These are phyloP conservation scores for Berberis thunbergii DNA, from an alignment of 164 flowering plant genomes.

Conservation along the genomic window DNA sequence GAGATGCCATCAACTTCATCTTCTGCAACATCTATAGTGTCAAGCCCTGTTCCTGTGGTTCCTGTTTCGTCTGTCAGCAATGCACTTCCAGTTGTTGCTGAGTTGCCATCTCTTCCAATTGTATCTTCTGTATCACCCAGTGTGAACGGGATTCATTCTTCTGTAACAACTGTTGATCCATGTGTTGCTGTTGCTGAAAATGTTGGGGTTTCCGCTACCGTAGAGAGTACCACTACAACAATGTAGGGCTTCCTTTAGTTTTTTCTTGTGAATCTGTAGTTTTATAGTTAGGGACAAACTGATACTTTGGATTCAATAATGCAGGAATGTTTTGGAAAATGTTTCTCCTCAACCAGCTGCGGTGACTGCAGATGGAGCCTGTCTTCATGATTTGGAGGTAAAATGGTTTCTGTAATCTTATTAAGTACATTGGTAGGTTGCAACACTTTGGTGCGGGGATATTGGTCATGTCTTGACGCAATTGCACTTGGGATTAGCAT, in stretches of 20 bases:
- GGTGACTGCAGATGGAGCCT: constrained; percentile 37
- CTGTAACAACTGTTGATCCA: constrained; percentile 8
- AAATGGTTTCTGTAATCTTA: background rate
- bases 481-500: too few relatives aligned
- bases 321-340: constrained; percentile 30
- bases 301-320: background rate
- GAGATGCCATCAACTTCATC: constrained; percentile 1
- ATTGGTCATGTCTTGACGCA: background rate
- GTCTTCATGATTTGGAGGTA: constrained; percentile 77
- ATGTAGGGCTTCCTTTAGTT: constrained; percentile 4
- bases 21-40: constrained; percentile 19
- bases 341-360: constrained; percentile 25
- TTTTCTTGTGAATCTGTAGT: background rate
- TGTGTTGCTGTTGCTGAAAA: constrained; percentile 20
- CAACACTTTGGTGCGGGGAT: background rate
- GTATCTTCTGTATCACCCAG: constrained; percentile 19
- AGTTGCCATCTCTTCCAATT: constrained; percentile 21
- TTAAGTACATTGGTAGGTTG: background rate
- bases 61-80: constrained; percentile 33
- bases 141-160: constrained; percentile 18
- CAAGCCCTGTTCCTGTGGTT: constrained; percentile 54
- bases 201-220: constrained; percentile 18
- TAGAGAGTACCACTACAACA: constrained; percentile 16
- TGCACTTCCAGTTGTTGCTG: constrained; percentile 26
- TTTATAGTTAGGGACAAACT: too few relatives aligned